Base-by-base conservation (phyloP, 352 stramenopile genomes). In the Elongisporangium undulatum region DNA sequence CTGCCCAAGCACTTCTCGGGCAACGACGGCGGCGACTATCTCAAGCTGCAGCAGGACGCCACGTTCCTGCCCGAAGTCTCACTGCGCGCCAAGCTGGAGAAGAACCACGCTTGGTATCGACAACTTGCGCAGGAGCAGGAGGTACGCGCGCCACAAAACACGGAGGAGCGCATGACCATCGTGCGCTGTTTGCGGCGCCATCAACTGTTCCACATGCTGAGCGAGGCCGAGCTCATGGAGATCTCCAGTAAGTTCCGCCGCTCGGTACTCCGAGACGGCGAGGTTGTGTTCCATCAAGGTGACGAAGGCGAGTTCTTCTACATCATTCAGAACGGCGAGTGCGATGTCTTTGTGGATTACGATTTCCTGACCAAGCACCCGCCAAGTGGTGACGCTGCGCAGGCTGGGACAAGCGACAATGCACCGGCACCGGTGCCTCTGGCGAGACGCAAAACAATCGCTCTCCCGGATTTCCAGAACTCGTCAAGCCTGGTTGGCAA, bases 251-350 rank as follows among this genome's bases (percentile, higher is more conserved):
- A 80, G 7, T 94, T 92, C 49, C 82, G 80, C 13, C 79, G 81
- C 20, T 77, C 78, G 5, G 68, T 72, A 17, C 50, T 92, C 20
- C 54, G 66, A 0, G 68, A 81, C 12, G 78, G 82, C n/a, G 80
- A 94, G 51, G 80, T 92, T 1, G 82, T 93, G 17, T 95, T 95
- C 58, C 92, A 92, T 59, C 87, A 95, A 61, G 87, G 87, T n/a
- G 69, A 64, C 9, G 59, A 71, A 0, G 85, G 87, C 13, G 83
- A 92, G 51, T 91, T 67, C 56, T 95, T 95, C 50, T 93, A 92
- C 61, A 87, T 95, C 57, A 68, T 95, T 22, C 69, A 93, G 53
- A 51, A 75, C 20, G 85, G 87, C 24, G 78, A 93, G 66, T 92
- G 84, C 48, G 81, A 95, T 50, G 85, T 94, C 4, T 89, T 86